Percentiles rank a stretch among this genome's conserved stretches.
phyloP scores from a whole-genome alignment of 352 stramenopile genomes.

The Phytophthora chlamydospora region DNA sequence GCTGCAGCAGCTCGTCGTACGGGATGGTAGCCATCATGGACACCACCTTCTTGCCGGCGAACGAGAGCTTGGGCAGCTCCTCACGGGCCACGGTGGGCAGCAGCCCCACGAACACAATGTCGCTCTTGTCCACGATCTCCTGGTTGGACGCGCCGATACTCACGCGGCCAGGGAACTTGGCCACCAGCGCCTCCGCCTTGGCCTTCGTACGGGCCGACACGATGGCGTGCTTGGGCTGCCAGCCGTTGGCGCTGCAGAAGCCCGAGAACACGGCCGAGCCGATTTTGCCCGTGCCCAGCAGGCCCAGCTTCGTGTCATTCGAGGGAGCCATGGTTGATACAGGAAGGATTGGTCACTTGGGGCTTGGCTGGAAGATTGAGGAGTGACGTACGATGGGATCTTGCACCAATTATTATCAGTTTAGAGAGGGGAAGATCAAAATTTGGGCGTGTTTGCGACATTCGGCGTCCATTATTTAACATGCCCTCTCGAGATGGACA shows the following conservation, averaged over 20 bases:
- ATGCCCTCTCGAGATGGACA: too few species aligned
- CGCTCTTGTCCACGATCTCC: slow-evolving; percentile 82
- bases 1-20: slow-evolving; percentile 79
- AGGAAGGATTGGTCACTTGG: slow-evolving; percentile 12
- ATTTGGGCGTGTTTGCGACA: background rate
- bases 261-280: slow-evolving; percentile 81
- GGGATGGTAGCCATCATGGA: slow-evolving; percentile 92
- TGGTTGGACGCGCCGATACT: slow-evolving; percentile 74
- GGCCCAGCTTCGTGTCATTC: slow-evolving; percentile 65
- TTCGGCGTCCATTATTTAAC: slow-evolving; percentile 7
- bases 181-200: slow-evolving; percentile 78
- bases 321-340: slow-evolving; percentile 54
- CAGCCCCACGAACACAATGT: slow-evolving; percentile 85
- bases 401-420: background rate
- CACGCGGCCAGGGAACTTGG: slow-evolving; percentile 72
- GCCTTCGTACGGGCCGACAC: slow-evolving; percentile 75
- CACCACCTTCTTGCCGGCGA: slow-evolving; percentile 71
- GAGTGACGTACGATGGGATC: slow-evolving; percentile 15
- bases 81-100: slow-evolving; percentile 72
- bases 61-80: slow-evolving; percentile 75
- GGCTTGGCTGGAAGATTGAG: slow-evolving; percentile 13
- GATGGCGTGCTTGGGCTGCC: slow-evolving; percentile 74
- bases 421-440: background rate
- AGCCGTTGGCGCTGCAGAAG: slow-evolving; percentile 81
- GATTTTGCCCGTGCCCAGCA: slow-evolving; percentile 89